phyloP scores from a whole-genome alignment of 768 basidiomycete species.

The Tubosaeta sp. region DNA sequence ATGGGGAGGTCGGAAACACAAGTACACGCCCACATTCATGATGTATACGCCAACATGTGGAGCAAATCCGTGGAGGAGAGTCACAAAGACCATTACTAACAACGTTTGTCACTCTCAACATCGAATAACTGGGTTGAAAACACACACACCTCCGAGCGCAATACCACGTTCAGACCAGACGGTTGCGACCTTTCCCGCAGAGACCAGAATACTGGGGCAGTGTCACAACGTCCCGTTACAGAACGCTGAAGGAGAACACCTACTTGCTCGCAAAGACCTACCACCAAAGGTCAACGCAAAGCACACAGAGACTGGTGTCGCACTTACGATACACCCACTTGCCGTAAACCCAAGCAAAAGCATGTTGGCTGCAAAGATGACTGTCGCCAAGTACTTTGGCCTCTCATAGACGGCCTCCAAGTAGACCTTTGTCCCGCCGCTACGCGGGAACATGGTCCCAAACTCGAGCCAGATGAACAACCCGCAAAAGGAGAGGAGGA shows the following conservation, averaged over 20 bases:
- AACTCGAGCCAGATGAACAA: conserved; percentile 61
- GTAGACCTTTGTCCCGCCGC: conserved; percentile 62
- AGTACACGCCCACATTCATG: conserved; percentile 43
- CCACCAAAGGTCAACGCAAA: background rate
- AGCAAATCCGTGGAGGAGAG: conserved; percentile 34
- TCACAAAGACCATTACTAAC: background rate
- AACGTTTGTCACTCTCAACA: background rate
- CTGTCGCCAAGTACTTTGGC: conserved; percentile 45
- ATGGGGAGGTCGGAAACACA: background rate
- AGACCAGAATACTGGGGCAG: conserved; percentile 42
- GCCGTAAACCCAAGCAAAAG: conserved; percentile 42
- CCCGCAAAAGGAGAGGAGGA: conserved; percentile 52
- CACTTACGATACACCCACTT: conserved; percentile 45
- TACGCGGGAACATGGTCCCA: conserved; percentile 60
- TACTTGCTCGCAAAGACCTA: conserved; percentile 36
- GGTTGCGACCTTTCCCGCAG: conserved; percentile 36
- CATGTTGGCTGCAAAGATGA: conserved; percentile 45
- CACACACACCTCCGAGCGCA: conserved; percentile 31
- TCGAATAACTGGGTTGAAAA: background rate
- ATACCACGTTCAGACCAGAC: conserved; percentile 56
- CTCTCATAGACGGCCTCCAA: conserved; percentile 50
- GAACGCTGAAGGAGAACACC: background rate
- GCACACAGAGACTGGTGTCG: background rate
- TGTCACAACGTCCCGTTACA: background rate
- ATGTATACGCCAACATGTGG: conserved; percentile 43